Base-by-base conservation (phyloP, 202 grass and related monocot species). In the Saccharum hybrid region DNA sequence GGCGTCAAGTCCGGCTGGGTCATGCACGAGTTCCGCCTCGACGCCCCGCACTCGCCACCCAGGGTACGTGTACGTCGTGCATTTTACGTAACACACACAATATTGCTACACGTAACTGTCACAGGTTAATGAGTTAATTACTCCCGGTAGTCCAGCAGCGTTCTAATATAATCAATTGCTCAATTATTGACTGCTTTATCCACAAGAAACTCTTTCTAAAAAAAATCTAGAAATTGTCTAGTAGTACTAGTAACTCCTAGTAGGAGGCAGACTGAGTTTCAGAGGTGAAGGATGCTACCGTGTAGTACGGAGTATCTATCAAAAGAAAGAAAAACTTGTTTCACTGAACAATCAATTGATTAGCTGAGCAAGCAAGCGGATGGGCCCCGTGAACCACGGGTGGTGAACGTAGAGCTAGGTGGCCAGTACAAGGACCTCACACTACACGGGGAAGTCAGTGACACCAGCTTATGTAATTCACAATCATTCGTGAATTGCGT, bases 1-100 rank as follows among this genome's bases (percentile, higher is more conserved):
- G 90, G 93, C n/a, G 45, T 75, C 68, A 96, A 96, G 86, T 85
- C 83, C 31, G 65, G 70, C 64, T 96, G 93, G 93, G 71, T 96
- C 81, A 96, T 96, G 90, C 93, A 96, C 34, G 88, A 96, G 74
- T 96, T 91, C 83, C 82, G 93, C 8, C 88, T 96, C 30, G 90
- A 96, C 77, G 68, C 65, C 36, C 86, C 90, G 43, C 81, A 89
- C 39, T 91, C 84, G 0, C 81, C 88, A 8, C 81, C 90, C 0
- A 91, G 82, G 90, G 93, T 96, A 94, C 10, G 65, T 10, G 0
- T 43, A 31, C 45, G 9, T 11, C 16, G 48, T 52, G 48, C 5
- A 52, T 43, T 36, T 36, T 16, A 52, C 48, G 48, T 18, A 52
- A 52, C 0, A 10, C 37, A 18, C 45, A 16, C 41, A 10, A 10